Percentiles rank a stretch among this genome's conserved stretches.
Evolutionary conservation across 106 monocot species (phyloP).

Genomic region (Dendrobium nobile): DNA sequence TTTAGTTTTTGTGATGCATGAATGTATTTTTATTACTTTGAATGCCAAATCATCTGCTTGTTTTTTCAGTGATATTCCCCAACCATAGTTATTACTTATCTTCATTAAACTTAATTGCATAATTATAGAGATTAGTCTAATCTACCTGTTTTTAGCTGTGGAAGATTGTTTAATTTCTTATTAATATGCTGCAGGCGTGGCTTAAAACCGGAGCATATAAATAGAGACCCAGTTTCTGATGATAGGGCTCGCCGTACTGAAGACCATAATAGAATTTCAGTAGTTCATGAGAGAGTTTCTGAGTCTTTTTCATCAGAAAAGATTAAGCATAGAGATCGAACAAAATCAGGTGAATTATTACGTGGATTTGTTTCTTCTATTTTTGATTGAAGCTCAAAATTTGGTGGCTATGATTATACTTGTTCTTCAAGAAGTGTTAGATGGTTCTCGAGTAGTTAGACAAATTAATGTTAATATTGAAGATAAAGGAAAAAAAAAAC

Average conservation of each 20-base stretch:
- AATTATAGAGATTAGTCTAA: not conserved
- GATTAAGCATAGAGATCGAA: slow-evolving; percentile 22
- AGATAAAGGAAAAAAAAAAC: slow-evolving; percentile 17
- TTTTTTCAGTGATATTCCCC: not conserved
- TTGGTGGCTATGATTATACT: slow-evolving; percentile 27
- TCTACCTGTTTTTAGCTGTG: not conserved
- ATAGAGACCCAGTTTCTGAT: slow-evolving; percentile 25
- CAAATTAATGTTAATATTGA: slow-evolving; percentile 14
- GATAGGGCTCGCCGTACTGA: slow-evolving; percentile 27
- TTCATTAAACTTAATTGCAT: not conserved
- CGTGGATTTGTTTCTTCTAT: slow-evolving; percentile 14
- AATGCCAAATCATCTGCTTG: not conserved
- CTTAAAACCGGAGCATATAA: slow-evolving; percentile 38
- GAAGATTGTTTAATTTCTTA: not conserved
- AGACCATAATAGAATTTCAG: slow-evolving; percentile 30
- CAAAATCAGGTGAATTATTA: slow-evolving; percentile 23
- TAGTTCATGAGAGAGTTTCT: slow-evolving; percentile 23
- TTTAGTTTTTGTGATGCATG: not conserved
- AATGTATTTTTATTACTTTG: not conserved
- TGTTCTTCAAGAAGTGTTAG: slow-evolving; percentile 25
- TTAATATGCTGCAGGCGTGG: slow-evolving; percentile 26
- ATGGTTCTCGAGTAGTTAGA: slow-evolving; percentile 17
- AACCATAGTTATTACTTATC: not conserved
- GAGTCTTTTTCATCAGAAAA: slow-evolving; percentile 29
- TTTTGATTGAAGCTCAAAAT: slow-evolving; percentile 26